Evolutionary conservation across 2,329 filamentous ascomycete species (phyloP), one percentile per base, ranked within the genome.

Genomic region (Trichoderma atroviride): DNA sequence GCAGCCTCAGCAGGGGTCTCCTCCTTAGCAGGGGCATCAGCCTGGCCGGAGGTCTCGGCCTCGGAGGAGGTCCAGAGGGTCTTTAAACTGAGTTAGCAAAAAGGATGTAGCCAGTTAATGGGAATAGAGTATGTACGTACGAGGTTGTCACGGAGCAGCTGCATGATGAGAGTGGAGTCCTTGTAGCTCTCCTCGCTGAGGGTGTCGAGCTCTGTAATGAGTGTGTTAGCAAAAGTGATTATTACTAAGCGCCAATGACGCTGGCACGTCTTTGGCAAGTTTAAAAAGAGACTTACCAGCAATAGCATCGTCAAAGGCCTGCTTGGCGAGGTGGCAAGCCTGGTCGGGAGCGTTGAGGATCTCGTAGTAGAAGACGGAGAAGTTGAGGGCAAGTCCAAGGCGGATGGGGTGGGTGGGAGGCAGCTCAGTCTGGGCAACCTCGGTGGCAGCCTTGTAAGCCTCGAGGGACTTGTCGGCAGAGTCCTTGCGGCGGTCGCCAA

Each of bases 321-420:
- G 95, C 90, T 98, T 98, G 83, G 95, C 95, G 76, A 97, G 90
- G 83, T 97, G 94, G 91, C 95, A 97, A 80, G 94, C 95, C 86
- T 96, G 95, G 83, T 98, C 96, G 74, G 95, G 95, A 55, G 95
- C 94, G 88, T 98, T 99, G 79, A 98, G 88, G 82, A 98, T 99
- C 90, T 99, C 96, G 83, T 99, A 99, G 91, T 98, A 98, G 89
- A 97, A 98, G 79, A 97, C 94, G 74, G 94, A 97, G 90, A 98
- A 97, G 91, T 97, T 98, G 77, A 98, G 90, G 75, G 95, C 95
- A 79, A 98, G 91, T 82, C 95, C 95, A 75, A 98, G 92, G 79
- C 95, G 94, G 86, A 98, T 98, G 77, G 95, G 95, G 88, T 98
- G 95, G 72, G 96, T 98, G 72, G 95, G 95, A 73, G 95, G 94